Base-by-base conservation (phyloP, 768 basidiomycete genomes). In the Suillus discolor region DNA sequence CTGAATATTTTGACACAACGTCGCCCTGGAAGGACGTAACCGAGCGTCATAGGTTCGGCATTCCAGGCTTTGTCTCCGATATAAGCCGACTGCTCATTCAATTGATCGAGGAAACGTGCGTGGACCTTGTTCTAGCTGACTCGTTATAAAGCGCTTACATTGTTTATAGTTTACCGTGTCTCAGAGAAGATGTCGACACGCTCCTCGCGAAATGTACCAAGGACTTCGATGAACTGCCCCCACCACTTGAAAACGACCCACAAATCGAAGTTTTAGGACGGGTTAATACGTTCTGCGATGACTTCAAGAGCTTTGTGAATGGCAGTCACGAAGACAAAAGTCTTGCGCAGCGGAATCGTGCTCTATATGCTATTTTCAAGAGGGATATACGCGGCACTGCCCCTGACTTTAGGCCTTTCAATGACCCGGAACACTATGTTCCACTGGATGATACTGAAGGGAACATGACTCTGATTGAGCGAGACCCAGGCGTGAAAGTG, bases 261-360 rank as follows among this genome's bases (percentile, higher is more conserved):
- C 72, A 78, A 11, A 77, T 77, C 5, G 76, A 78, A 62, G 74
- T 81, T 69, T 67, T 81, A 13, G 73, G 69, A 15, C 68, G 82
- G 0, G 62, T 83, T 41, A 79, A 78, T 4, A 62, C 64, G 12
- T 79, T 82, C 57, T 75, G 73, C 64, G 70, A 70, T 7, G 70
- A 74, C 5, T 66, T 82, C 9, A 68, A 71, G 31, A 71, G 66
- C 16, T 70, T 70, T 38, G 75, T 78, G 8, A 61, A 71, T 16
- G 81, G 77, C 23, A 64, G 66, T 15, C 61, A 57, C 23, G 72
- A 73, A 20, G 65, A 67, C 44, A 72, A 70, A 34, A 49, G 41
- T n/a, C 66, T 82, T 25, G 73, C 81, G 5, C 79, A 78, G 36
- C 69, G 68, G 16, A 77, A 77, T 55, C 72, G 73, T 34, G 71